These are phyloP conservation scores for Potentilla sterilis DNA, from an alignment of 306 rosid species.

Conservation along the genomic window DNA sequence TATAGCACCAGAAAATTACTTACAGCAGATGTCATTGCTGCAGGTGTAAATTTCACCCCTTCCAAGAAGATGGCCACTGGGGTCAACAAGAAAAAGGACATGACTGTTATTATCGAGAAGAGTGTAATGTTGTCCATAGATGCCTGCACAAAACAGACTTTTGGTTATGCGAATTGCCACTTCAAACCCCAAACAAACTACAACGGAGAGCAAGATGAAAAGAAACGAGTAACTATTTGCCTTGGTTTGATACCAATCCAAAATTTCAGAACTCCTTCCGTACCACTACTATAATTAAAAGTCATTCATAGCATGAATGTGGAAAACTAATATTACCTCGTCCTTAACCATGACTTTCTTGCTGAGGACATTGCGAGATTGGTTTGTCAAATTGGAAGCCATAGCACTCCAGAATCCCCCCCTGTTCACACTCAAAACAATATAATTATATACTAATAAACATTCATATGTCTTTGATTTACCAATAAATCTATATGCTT, in stretches of 20 bases:
- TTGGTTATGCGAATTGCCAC: slow-evolving; percentile 19
- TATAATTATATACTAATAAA: slow-evolving; percentile 13
- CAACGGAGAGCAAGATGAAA: slow-evolving; percentile 13
- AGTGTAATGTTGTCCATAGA: slow-evolving; percentile 91
- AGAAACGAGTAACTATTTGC: slow-evolving; percentile 6
- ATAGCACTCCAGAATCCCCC: slow-evolving; percentile 95
- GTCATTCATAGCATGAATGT: slow-evolving; percentile 13
- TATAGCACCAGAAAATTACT: slow-evolving; percentile 38
- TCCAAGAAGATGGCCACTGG: slow-evolving; percentile 71
- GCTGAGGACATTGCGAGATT: slow-evolving; percentile 97
- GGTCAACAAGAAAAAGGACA: slow-evolving; percentile 78
- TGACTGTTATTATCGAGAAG: slow-evolving; percentile 85
- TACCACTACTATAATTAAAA: slow-evolving; percentile 1
- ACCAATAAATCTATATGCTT: background rate
- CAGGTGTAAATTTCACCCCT: slow-evolving; percentile 83
- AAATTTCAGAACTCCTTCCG: slow-evolving; percentile 1
- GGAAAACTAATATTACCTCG: slow-evolving; percentile 42
- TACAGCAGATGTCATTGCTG: slow-evolving; percentile 69
- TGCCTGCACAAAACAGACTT: slow-evolving; percentile 54
- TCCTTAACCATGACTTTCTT: slow-evolving; percentile 86
- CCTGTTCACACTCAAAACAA: slow-evolving; percentile 45
- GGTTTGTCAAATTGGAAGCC: slow-evolving; percentile 96
- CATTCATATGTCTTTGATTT: background rate
- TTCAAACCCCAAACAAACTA: background rate
- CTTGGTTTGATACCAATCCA: background rate